Base-by-base conservation (phyloP, 495 filamentous ascomycete genomes). In the Xylaria intraflava region DNA sequence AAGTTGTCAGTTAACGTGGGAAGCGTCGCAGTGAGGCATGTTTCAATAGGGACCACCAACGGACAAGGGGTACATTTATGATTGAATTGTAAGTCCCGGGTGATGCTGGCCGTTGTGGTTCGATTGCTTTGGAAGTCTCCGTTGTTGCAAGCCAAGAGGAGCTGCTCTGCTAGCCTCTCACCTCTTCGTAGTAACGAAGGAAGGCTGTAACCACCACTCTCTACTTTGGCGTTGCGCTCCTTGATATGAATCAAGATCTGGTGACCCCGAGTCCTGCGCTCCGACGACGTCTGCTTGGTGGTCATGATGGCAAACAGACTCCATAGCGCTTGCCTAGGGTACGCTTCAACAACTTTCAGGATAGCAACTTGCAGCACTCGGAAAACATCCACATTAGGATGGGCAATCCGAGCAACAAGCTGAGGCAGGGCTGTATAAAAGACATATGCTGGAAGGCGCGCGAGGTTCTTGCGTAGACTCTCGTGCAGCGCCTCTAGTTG, bases 261-360 rank as follows among this genome's bases (percentile, higher is more conserved):
- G 5, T 62, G 59, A 0, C 82, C 85, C 19, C 84, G 74, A 17
- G 57, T 61, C 19, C 71, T 74, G 17, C 85, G 71, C 23, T 84
- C 79, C 2, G 81, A 75, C 14, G 51, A 57, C 3, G 51, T 47
- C 55, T 69, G 61, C 6, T 60, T 67, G 3, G 62, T 62, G 38
- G 81, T 81, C 59, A 87, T 84, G 17, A 95, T 84, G 6, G 92
- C 88, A 47, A 96, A 79, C 11, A 97, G 71, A 55, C 83, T 88
- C 94, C 93, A 99, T 42, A 97, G 67, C n/a, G 91, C 86, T 69
- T 97, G 93, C 60, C 88, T 86, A 2, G 93, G 92, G 65, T 95
- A 83, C 14, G 78, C 69, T 19, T 81, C 72, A 22, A 95, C 84
- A 38, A 95, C 86, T 62, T 87, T 93, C 33, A 84, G 70, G 42